Percentiles rank a stretch among this genome's conserved stretches.
phyloP scores from a whole-genome alignment of 169 alveolate genomes.

The Blepharisma undulans region DNA sequence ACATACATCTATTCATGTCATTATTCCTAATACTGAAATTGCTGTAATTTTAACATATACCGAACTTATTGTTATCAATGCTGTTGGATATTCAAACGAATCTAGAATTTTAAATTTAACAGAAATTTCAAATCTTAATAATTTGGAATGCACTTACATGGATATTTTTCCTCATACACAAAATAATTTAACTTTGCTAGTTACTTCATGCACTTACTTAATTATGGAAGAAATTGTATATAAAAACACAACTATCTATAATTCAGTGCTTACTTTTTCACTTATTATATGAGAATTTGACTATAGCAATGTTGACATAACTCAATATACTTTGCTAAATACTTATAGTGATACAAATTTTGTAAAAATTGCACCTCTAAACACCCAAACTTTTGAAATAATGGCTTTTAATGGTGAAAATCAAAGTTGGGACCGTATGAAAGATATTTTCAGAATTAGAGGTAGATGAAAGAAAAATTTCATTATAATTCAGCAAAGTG shows the following conservation, averaged over 20 bases:
- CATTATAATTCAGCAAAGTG: neutral
- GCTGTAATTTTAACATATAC: neutral
- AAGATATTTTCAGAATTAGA: neutral
- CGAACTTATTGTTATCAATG: neutral
- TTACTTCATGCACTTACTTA: neutral
- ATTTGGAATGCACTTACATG: neutral
- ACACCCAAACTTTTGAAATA: neutral
- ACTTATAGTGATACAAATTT: neutral
- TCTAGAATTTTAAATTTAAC: neutral
- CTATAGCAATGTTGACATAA: too few species aligned
- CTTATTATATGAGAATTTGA: neutral
- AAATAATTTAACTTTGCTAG: neutral
- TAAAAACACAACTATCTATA: neutral
- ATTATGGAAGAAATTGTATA: neutral
- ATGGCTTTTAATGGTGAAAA: neutral
- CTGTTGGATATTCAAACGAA: neutral
- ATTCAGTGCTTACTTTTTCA: neutral
- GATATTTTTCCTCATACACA: neutral
- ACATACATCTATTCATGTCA: neutral
- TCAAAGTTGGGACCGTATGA: too few species aligned
- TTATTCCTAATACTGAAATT: neutral
- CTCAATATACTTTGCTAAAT: neutral
- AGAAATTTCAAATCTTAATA: neutral
- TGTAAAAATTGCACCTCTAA: neutral
- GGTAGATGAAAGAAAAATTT: neutral